Base-by-base conservation (phyloP, 2,329 filamentous ascomycete genomes). In the Aspergillus sp. region DNA sequence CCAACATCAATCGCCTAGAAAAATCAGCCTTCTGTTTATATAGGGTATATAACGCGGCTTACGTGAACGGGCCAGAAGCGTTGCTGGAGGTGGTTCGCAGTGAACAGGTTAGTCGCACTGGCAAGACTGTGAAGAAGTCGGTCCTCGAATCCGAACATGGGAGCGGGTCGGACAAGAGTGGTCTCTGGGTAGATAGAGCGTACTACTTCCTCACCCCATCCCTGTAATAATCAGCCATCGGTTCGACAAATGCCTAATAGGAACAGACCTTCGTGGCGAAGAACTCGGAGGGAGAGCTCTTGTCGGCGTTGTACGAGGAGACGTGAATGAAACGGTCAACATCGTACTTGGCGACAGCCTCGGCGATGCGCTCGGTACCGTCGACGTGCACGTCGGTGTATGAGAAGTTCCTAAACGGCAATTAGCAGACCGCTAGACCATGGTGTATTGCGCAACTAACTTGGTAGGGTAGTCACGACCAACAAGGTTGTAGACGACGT, bases 381-480 rank as follows among this genome's bases (percentile, higher is more conserved):
- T 96, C 92, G 40, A 98, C 86, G 70, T 99, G 92, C 42, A 98
- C 92, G 73, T 98, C 93, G 68, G 91, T 89, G 60, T 96, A 83
- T 56, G 89, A 86, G 77, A 97, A 99, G 83, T 99, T 99, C 83
- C 89, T 93, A 61, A 8, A 22, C 47, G 17, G n/a, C 9, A 47
- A 64, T 80, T 66, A 80, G 71, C 65, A 53, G 48, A 40, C 40
- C n/a, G 8, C 41, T 53, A 30, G 12, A 33, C n/a, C 30, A 15
- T 5, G 6, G 20, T 19, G 15, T 27, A 37, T n/a, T 44, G 12
- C 2, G n/a, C 50, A 33, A 73, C 83, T 69, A 80, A 92, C 90
- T 99, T 99, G 68, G 95, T 99, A 64, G 93, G 90, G 75, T 98
- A 98, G 76, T 93, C 89, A 63, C 93, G 89, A 64, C 95, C 95